Evolutionary conservation across 768 basidiomycete species (phyloP).

Genomic region (Boletus sp.): DNA sequence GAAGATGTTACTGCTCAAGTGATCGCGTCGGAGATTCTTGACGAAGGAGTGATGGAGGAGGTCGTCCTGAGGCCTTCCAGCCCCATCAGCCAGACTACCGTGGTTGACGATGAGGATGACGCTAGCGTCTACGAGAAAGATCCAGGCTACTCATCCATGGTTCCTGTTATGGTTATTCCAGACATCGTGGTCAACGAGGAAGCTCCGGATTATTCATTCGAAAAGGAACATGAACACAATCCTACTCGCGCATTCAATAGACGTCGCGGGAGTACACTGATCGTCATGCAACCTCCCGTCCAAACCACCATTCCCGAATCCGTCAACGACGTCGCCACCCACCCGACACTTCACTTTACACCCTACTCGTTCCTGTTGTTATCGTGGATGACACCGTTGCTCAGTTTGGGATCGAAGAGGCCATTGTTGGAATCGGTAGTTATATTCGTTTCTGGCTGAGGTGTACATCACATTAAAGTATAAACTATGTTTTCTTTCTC

Average conservation of each 20-base stretch:
- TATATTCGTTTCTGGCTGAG: constrained; percentile 26
- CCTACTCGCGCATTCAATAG: neutral
- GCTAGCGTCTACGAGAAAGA: neutral
- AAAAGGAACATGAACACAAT: neutral
- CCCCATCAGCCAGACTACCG: constrained; percentile 17
- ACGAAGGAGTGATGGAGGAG: constrained; percentile 18
- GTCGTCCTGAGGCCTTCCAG: constrained; percentile 6
- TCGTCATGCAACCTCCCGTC: constrained; percentile 26
- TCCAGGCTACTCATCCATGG: constrained; percentile 5
- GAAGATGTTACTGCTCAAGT: constrained; percentile 29
- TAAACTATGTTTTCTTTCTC: constrained; percentile 6
- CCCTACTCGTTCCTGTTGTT: constrained; percentile 21
- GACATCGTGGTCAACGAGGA: neutral
- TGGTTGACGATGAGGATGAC: constrained; percentile 22
- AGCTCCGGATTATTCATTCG: neutral
- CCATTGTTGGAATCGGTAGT: constrained; percentile 33
- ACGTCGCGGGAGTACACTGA: constrained; percentile 17
- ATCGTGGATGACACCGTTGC: constrained; percentile 28
- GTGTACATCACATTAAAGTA: constrained; percentile 20
- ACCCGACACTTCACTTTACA: constrained; percentile 17
- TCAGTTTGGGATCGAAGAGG: constrained; percentile 25
- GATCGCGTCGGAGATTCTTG: constrained; percentile 30
- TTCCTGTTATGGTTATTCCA: neutral
- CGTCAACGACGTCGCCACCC: constrained; percentile 19
- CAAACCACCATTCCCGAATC: constrained; percentile 12